Conservation (phyloP, 192 early-diverging fungal genomes). For the Coemansia sp. region DNA sequence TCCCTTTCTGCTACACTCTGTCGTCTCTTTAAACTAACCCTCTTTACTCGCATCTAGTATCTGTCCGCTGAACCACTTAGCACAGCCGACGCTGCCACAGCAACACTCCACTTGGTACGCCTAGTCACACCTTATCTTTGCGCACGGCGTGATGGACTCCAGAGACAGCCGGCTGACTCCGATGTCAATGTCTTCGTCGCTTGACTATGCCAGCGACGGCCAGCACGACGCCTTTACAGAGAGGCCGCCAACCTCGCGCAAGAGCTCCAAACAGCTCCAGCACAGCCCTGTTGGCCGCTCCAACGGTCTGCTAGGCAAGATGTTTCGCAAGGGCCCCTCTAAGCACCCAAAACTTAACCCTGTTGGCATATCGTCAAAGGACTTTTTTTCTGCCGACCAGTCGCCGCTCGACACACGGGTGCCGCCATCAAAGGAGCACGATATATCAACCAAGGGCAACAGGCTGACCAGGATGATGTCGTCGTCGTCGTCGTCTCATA, state of each 20-base stretch:
- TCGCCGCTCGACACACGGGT: conserved; percentile 17
- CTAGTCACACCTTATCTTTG: neutral
- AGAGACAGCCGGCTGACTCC: conserved; percentile 7
- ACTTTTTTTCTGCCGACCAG: conserved; percentile 37
- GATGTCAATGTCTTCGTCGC: conserved; percentile 18
- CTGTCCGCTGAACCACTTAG: neutral
- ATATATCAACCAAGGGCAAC: conserved; percentile 14
- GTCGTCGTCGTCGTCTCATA: conserved; percentile 17
- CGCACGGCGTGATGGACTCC: conserved; percentile 6
- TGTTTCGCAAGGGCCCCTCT: conserved; percentile 51
- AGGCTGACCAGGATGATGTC: conserved; percentile 43
- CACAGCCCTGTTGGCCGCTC: conserved; percentile 20
- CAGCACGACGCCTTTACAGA: neutral
- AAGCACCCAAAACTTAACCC: conserved; percentile 54
- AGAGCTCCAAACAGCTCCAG: conserved; percentile 16
- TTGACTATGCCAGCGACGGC: conserved; percentile 15
- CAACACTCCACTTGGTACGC: neutral
- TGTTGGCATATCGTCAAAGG: conserved; percentile 54
- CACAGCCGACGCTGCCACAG: neutral
- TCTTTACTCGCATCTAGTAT: neutral
- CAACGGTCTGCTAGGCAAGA: conserved; percentile 44
- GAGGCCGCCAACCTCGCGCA: conserved; percentile 6
- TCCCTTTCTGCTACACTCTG: neutral
- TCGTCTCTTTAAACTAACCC: neutral
- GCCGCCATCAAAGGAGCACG: conserved; percentile 6